Evolutionary conservation across 148 eudicot species (phyloP), one percentile per base, ranked within the genome.

Genomic region (Vaccinium darrowii): DNA sequence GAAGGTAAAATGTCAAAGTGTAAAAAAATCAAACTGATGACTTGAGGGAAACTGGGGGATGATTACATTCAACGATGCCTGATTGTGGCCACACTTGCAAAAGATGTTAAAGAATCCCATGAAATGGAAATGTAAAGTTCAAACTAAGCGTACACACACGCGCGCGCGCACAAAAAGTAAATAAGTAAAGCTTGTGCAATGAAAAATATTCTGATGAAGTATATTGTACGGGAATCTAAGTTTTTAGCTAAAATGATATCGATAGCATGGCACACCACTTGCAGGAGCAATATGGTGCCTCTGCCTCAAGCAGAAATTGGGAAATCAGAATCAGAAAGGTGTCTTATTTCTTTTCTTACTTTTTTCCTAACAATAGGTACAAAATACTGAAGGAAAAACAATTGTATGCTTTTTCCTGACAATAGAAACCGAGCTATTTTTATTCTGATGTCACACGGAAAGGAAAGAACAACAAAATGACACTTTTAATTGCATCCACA

Each of bases 21-120:
- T 19, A 0, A 21, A 21, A 19, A 30, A 19, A 30, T 30, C 33
- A 0, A 79, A 79, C n/a, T 50, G 58, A 77, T 77, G 58, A 51
- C 54, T 56, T 79, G 47, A 11, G 65, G 36, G 39, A 65, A 60
- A 65, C 33, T 65, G 23, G 72, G 25, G 49, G 67, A 62, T 52
- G 67, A 62, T 62, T 43, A 27, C 25, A 60, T 11, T 23, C 9
- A 11, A 15, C 43, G 53, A 97, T 97, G 98, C 99, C 33, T 30
- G 33, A 30, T 30, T 65, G 39, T 50, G 58, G 52, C 83, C 21
- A 47, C 27, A 60, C 54, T 13, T 43, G 33, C 83, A 80, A 80
- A 49, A 58, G 4, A 12, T 60, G 53, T 1, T 60, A 62, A 62
- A n/a, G 69, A 62, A 25, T 62, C 73, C 33, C 25, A 65, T 65